A percentile compares a stretch with the other conserved stretches of the same genome.
phyloP scores from a whole-genome alignment of 345 rosid genomes.

The Eucalyptus virginea region DNA sequence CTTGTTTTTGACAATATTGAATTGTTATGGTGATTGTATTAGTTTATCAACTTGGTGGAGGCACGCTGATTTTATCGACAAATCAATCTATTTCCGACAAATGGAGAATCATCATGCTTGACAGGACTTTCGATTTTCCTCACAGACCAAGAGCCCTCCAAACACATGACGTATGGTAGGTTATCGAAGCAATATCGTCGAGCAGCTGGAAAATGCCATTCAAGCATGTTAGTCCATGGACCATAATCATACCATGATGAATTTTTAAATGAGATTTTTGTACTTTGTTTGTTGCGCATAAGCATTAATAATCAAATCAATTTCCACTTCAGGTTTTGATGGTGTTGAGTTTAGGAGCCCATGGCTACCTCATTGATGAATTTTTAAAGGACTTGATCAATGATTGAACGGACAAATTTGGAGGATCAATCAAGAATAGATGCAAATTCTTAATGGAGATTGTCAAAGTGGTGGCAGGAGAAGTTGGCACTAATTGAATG shows the following conservation, averaged over 20 bases:
- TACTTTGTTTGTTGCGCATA: not conserved
- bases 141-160: not conserved
- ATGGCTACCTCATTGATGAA: constrained; percentile 3
- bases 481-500: not conserved
- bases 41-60: not conserved
- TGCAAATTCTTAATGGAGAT: not conserved
- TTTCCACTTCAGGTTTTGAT: not conserved
- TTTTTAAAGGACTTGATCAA: not conserved
- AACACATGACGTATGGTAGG: not conserved
- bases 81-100: not conserved
- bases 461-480: not conserved
- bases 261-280: not conserved
- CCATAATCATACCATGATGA: not conserved
- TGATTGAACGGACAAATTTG: not conserved
- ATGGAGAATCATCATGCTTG: not conserved
- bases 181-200: not conserved
- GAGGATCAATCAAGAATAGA: not conserved
- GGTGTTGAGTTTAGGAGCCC: not conserved
- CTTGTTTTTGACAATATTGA: not conserved
- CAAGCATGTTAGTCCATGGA: not conserved
- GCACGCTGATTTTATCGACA: too few relatives aligned
- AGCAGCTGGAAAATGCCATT: not conserved
- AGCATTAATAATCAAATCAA: not conserved
- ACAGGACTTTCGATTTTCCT: not conserved
- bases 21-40: not conserved